Base-by-base conservation (phyloP, 139 green algal genomes). In the Prasinococcaceae sp. region DNA sequence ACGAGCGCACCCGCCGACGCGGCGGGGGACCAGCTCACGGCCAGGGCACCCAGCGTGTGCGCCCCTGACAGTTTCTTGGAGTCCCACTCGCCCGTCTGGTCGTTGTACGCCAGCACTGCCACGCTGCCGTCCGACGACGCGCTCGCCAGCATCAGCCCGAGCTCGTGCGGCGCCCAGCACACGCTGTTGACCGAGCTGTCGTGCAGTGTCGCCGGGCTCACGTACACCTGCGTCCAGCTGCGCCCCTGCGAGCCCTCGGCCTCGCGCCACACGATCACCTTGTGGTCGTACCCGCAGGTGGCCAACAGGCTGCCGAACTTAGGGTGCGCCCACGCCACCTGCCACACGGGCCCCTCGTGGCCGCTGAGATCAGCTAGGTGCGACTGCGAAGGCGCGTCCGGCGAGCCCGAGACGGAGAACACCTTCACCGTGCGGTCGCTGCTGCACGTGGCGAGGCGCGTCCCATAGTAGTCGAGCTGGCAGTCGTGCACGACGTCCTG, bases 381-480 rank as follows among this genome's bases (percentile, higher is more conserved):
- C 30, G 63, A 36, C 68, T 78, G 67, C 37, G 12, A 40, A 40
- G 10, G 33, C 42, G 27, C 2, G n/a, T 68, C 46, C 17, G 25
- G 26, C 28, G 68, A 60, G 28, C 54, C 73, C 1, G 66, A 58
- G 2, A 92, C 71, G 37, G 85, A 77, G 63, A 92, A 94, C 17
- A 94, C 53, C 55, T 89, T 92, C 29, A 99, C 66, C 4, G 63
- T 82, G 19, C 84, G 70, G 56, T 99, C 92, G 20, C 73, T 88
- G 3, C 79, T 93, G 53, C 76, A 86, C 0, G 90, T 97, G 14
- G 92, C 92, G 0, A 99, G 47, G 0, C 84, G 69, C 28, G 81
- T 79, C 16, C 92, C 90, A 52, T 97, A 99, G 42, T 97, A 99
- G 37, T 99, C 92, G 9, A 96, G 75, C 66, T 92, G 79, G 0